A percentile compares a stretch with the other conserved stretches of the same genome.
Conservation (phyloP, 129 eudicot genomes). For the Pittosporum tobira region DNA sequence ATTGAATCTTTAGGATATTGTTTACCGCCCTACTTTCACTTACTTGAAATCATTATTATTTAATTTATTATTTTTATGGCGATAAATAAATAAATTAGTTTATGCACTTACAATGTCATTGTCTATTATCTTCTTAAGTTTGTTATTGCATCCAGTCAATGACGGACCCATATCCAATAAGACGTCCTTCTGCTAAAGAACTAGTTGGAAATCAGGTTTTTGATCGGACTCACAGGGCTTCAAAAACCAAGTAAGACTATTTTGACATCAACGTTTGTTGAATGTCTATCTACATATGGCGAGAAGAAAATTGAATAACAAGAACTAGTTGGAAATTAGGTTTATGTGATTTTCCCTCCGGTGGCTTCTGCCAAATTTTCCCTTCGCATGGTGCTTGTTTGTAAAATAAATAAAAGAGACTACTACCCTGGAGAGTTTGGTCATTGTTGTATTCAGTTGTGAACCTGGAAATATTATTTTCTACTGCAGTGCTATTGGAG, state of each 20-base stretch:
- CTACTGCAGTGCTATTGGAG: not conserved
- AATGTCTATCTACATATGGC: not conserved
- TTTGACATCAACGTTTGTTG: conserved; percentile 9
- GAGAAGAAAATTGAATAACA: conserved; percentile 10
- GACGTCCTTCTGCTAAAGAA: conserved; percentile 79
- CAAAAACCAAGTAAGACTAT: conserved; percentile 23
- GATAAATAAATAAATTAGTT: no score
- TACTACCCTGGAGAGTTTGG: not conserved
- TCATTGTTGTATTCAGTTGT: not conserved
- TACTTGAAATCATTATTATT: not conserved
- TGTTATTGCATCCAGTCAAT: conserved; percentile 38
- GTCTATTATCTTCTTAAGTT: not conserved
- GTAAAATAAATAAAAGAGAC: conserved; percentile 5
- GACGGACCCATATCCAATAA: conserved; percentile 80
- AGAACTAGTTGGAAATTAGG: not conserved
- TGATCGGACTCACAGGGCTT: conserved; percentile 23
- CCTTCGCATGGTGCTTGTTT: conserved; percentile 34
- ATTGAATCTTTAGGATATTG: no score
- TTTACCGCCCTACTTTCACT: no score
- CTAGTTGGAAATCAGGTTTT: conserved; percentile 50
- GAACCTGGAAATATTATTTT: not conserved
- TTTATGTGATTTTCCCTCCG: conserved; percentile 7
- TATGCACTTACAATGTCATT: not conserved
- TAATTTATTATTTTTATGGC: no score
- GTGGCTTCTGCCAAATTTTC: conserved; percentile 38